Conservation (phyloP, 306 rosid species). For the Pyrus communis region DNA sequence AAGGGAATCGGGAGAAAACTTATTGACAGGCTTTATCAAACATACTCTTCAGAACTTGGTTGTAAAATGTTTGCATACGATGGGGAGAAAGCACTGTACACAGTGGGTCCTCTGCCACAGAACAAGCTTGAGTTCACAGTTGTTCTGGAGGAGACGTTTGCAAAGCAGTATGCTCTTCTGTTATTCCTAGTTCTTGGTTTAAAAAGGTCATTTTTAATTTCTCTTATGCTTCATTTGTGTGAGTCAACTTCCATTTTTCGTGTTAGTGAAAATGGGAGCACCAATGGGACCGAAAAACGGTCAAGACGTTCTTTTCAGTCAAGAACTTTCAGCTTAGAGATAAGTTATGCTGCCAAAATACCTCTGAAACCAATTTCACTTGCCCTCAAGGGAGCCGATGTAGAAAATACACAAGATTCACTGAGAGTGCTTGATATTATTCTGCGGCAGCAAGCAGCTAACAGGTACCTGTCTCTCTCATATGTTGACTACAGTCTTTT, state of each 20-base stretch:
- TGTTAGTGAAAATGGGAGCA: constrained; percentile 35
- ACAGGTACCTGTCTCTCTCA: constrained; percentile 36
- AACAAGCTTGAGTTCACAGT: constrained; percentile 51
- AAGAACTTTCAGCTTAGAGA: constrained; percentile 50
- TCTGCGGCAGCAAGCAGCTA: constrained; percentile 80
- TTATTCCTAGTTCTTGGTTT: neutral
- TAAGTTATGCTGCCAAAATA: constrained; percentile 54
- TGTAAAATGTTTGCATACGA: constrained; percentile 66
- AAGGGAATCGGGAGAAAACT: constrained; percentile 67
- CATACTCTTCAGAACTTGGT: constrained; percentile 54
- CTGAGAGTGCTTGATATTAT: constrained; percentile 69
- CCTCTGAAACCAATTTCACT: constrained; percentile 50
- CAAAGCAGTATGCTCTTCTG: constrained; percentile 37
- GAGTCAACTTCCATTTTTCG: constrained; percentile 20
- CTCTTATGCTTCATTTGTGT: neutral
- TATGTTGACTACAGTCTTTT: constrained; percentile 3
- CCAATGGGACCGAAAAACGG: constrained; percentile 35
- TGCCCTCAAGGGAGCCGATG: constrained; percentile 44
- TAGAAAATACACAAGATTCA: constrained; percentile 53
- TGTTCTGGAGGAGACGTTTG: constrained; percentile 62
- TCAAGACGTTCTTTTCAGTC: constrained; percentile 47
- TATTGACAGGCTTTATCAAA: constrained; percentile 59
- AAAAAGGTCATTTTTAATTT: constrained; percentile 1
- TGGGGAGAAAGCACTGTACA: constrained; percentile 66
- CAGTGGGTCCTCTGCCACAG: constrained; percentile 64